Conservation (phyloP, 371 early-diverging fungal species). For the Mucor circinelloides region DNA sequence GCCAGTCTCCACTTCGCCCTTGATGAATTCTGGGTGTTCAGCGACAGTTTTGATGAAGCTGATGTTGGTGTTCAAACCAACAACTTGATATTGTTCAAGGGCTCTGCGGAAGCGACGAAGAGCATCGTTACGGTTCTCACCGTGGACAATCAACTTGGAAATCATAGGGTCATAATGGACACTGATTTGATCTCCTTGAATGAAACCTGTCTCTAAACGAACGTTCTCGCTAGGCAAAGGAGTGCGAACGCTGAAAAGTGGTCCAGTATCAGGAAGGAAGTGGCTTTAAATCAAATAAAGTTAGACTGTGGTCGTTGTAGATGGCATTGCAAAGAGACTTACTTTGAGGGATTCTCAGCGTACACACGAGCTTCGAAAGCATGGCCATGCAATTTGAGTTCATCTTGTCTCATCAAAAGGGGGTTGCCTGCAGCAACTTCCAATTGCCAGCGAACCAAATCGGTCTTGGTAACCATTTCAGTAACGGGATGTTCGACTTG, state of each 20-base stretch:
- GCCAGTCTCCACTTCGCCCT: constrained; percentile 92
- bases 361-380: constrained; percentile 98
- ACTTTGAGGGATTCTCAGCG: constrained; percentile 94
- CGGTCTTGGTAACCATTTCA: constrained; percentile 93
- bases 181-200: constrained; percentile 88
- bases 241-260: constrained; percentile 76
- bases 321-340: constrained; percentile 22
- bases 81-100: constrained; percentile 83
- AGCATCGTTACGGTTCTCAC: constrained; percentile 84
- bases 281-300: constrained; percentile 50
- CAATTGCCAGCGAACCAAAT: constrained; percentile 94
- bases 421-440: constrained; percentile 87
- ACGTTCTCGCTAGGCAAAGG: constrained; percentile 63
- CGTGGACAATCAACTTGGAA: constrained; percentile 91
- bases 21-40: constrained; percentile 81
- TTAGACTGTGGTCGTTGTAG: background rate
- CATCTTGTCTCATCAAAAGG: constrained; percentile 74
- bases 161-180: constrained; percentile 98
- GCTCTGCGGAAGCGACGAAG: constrained; percentile 80
- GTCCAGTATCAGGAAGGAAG: constrained; percentile 95
- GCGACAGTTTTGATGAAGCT: constrained; percentile 83
- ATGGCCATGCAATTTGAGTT: constrained; percentile 78
- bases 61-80: constrained; percentile 92
- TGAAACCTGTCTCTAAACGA: constrained; percentile 92
- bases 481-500: constrained; percentile 98